Evolutionary conservation across 2,329 filamentous ascomycete genomes (phyloP), one percentile per base, ranked within the genome.

Genomic region (Fusarium tricinctum): DNA sequence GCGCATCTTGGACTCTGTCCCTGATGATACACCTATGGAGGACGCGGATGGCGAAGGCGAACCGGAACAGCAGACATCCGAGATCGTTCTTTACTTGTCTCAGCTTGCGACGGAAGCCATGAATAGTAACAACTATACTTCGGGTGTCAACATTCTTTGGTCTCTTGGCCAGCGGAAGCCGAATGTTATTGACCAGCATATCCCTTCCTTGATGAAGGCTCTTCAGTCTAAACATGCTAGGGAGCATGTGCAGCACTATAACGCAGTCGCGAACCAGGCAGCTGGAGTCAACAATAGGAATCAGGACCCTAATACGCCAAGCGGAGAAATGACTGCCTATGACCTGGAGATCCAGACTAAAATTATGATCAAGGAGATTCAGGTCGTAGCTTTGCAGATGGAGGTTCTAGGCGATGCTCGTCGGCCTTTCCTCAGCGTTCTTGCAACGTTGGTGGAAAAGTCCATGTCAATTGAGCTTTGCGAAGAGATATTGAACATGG

Each of bases 371-470:
- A 98, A 98, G 81, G 93, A 94, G 12, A 94, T 99, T 65, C 94
- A 98, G 74, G 90, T 97, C 59, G 92, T 97, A 22, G 93, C 96
- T 3, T 86, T 94, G 68, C 90, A 96, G 43, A 98, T 99, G 90
- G 94, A 96, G 73, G 91, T 91, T 38, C 86, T 99, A 14, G 94
- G 93, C 3, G 96, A 99, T 71, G 93, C 95, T 75, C 87, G 96
- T 43, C 86, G 97, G 45, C 95, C 96, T 0, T 99, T 98, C 82
- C 86, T 99, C 2, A 98, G 94, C 76, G 95, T 98, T 6, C 84
- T 99, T 33, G 96, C 96, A 6, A 96, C 94, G 19, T 85, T 99
- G 22, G 95, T 99, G 5, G 96, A 99, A 79, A 96, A 97, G 76
- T 98, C 96, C 1, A 88, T 92, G 78, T 96, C 95, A 75, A 91